Percentiles rank a stretch among this genome's conserved stretches.
These are phyloP conservation scores for Ascochyta lentis DNA, from an alignment of 2,329 filamentous ascomycete species.

Conservation along the genomic window DNA sequence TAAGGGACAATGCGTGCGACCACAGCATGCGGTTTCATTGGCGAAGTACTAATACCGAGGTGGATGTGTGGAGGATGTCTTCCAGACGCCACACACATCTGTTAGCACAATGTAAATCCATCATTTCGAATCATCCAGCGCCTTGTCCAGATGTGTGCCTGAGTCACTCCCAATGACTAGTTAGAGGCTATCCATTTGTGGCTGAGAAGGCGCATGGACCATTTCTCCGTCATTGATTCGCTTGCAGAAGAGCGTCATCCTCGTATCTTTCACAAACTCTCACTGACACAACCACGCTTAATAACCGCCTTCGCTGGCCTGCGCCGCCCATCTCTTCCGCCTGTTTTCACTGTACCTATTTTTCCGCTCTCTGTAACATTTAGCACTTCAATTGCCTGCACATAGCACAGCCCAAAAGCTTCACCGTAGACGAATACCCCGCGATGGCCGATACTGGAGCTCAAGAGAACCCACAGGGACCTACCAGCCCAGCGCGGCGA, in stretches of 20 bases:
- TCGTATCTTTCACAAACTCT: constrained; percentile 27
- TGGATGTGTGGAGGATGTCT: no score
- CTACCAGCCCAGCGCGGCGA: constrained; percentile 36
- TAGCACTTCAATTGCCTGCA: not conserved
- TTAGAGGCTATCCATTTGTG: constrained; percentile 17
- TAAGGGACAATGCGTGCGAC: no score
- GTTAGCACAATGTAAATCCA: not conserved
- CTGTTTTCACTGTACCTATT: not conserved
- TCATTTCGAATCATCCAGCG: constrained; percentile 39
- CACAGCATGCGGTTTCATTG: no score
- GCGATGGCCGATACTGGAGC: constrained; percentile 42
- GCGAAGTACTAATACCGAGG: no score
- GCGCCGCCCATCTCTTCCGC: constrained; percentile 2
- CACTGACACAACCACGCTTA: constrained; percentile 18
- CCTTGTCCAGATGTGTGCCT: constrained; percentile 15
- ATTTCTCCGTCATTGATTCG: constrained; percentile 32
- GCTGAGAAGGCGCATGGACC: constrained; percentile 21
- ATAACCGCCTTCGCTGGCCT: constrained; percentile 30
- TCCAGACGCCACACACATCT: not conserved
- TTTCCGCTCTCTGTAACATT: constrained; percentile 4
- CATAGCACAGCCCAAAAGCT: constrained; percentile 5
- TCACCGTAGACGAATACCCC: constrained; percentile 29
- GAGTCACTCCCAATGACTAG: constrained; percentile 35
- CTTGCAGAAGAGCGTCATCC: constrained; percentile 37
- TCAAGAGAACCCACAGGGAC: constrained; percentile 33